These are phyloP conservation scores for Diaporthe vexans DNA, from an alignment of 2,329 filamentous ascomycete species.

Conservation along the genomic window DNA sequence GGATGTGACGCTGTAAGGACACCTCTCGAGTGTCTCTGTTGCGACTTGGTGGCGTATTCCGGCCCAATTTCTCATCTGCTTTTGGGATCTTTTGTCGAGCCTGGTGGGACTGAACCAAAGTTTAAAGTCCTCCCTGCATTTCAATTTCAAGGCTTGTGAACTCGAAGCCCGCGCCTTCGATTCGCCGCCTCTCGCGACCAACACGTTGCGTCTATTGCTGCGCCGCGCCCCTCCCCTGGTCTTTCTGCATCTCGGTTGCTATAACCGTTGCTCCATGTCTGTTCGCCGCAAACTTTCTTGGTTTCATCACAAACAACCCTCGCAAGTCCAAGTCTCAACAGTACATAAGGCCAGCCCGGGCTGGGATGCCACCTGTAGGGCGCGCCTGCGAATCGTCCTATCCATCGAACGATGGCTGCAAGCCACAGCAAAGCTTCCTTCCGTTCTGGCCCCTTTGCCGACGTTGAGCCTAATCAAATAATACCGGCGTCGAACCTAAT, in stretches of 20 bases:
- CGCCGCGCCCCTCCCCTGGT: neutral
- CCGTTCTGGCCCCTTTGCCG: neutral
- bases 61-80: slow-evolving; percentile 18
- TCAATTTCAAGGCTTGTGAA: slow-evolving; percentile 16
- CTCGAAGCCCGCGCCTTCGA: neutral
- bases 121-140: neutral
- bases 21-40: slow-evolving; percentile 4
- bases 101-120: slow-evolving; percentile 27
- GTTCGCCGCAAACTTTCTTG: slow-evolving; percentile 23
- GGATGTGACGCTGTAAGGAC: slow-evolving; percentile 2
- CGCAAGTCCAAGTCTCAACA: slow-evolving; percentile 14
- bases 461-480: slow-evolving; percentile 26
- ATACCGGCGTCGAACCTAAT: slow-evolving; percentile 21
- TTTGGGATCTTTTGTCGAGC: slow-evolving; percentile 28
- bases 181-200: slow-evolving; percentile 17
- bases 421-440: neutral
- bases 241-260: slow-evolving; percentile 13
- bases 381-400: neutral
- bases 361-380: slow-evolving; percentile 7
- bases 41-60: slow-evolving; percentile 17
- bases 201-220: neutral
- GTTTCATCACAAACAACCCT: slow-evolving; percentile 20
- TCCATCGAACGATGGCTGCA: neutral
- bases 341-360: neutral
- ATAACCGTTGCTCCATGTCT: slow-evolving; percentile 12